Evolutionary conservation across 345 rosid genomes (phyloP).

Genomic region (Eucalyptus victrix): DNA sequence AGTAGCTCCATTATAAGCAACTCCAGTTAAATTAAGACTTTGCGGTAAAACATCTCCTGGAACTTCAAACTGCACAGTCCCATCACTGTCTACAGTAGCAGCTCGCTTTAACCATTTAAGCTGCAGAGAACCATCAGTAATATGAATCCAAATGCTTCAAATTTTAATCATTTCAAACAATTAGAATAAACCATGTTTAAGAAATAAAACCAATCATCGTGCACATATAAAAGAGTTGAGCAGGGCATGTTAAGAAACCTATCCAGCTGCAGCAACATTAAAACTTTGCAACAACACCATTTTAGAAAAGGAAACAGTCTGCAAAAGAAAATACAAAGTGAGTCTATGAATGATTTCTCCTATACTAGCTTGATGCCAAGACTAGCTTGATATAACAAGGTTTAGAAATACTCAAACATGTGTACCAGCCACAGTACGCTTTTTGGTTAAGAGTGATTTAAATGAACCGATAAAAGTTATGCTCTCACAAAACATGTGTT

Average conservation of each 20-base stretch:
- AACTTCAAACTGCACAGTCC: conserved; percentile 42
- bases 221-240: not conserved
- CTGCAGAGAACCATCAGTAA: conserved; percentile 7
- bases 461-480: not conserved
- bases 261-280: not conserved
- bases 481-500: not conserved
- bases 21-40: conserved; percentile 8
- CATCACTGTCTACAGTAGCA: conserved; percentile 29
- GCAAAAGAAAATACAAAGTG: not conserved
- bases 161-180: not conserved
- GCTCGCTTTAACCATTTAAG: conserved; percentile 30
- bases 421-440: not conserved
- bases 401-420: not conserved
- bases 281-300: not conserved
- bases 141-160: not conserved
- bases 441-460: not conserved
- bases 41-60: conserved; percentile 20
- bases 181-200: not conserved
- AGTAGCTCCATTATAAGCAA: conserved; percentile 1
- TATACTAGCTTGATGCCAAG: not conserved
- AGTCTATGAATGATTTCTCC: not conserved
- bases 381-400: not conserved
- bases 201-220: not conserved
- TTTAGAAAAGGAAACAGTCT: not conserved
- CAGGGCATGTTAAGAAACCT: not conserved